These are phyloP conservation scores for Cyclostephanos tholiformis DNA, from an alignment of 108 stramenopile species.

Conservation along the genomic window DNA sequence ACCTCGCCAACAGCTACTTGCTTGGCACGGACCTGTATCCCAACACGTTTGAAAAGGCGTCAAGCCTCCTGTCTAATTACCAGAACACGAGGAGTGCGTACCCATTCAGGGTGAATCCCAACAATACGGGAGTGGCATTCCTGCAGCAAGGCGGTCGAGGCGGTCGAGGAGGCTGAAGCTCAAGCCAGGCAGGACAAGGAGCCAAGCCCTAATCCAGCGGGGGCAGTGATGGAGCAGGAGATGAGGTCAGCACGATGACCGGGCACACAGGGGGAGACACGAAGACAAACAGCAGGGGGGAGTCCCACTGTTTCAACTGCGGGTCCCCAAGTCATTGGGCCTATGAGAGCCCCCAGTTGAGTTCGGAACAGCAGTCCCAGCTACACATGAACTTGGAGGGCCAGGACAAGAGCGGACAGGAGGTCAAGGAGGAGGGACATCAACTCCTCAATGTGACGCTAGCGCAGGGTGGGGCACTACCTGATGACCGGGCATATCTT, in stretches of 20 bases:
- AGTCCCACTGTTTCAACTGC: too few relatives aligned
- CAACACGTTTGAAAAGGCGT: background rate
- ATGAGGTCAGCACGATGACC: too few relatives aligned
- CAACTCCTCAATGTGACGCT: too few relatives aligned
- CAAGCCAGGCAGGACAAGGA: too few relatives aligned
- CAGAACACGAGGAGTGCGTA: background rate
- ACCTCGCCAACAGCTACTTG: constrained; percentile 11
- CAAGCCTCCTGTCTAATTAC: constrained; percentile 4
- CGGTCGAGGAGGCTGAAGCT: too few relatives aligned
- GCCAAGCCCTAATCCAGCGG: background rate
- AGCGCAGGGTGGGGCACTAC: background rate
- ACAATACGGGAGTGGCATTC: too few relatives aligned
- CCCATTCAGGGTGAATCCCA: too few relatives aligned
- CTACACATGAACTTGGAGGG: constrained; percentile 1
- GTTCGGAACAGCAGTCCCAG: background rate
- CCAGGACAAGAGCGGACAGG: background rate
- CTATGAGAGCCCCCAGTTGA: background rate
- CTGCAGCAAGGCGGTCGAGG: too few relatives aligned
- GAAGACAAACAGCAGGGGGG: too few relatives aligned
- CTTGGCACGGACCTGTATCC: constrained; percentile 17
- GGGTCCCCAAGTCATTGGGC: background rate
- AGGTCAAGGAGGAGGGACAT: too few relatives aligned
- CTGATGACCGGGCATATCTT: constrained; percentile 10
- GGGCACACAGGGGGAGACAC: too few relatives aligned
- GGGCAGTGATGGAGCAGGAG: too few relatives aligned